Evolutionary conservation across 2,329 filamentous ascomycete genomes (phyloP).

Genomic region (Aspergillus pseudoterreus): DNA sequence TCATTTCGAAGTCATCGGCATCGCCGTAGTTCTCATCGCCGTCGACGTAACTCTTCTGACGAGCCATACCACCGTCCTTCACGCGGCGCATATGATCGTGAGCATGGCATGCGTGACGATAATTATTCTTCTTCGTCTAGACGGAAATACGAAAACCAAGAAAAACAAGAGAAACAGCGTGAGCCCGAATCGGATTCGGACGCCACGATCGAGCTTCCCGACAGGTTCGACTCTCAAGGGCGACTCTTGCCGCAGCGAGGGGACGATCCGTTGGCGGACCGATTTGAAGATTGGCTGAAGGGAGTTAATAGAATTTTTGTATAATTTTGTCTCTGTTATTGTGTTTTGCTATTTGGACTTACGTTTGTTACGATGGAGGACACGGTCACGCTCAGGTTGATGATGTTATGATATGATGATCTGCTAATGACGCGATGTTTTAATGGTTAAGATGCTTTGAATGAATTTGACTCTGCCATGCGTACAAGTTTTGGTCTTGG

Average conservation of each 20-base stretch:
- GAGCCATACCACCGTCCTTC: conserved; percentile 13
- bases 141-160: neutral
- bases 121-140: neutral
- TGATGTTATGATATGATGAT: too few relatives aligned
- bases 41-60: conserved; percentile 22
- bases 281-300: conserved; percentile 33
- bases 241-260: conserved; percentile 30
- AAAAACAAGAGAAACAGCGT: conserved; percentile 2
- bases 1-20: conserved; percentile 17
- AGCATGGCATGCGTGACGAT: neutral
- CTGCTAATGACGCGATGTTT: too few relatives aligned
- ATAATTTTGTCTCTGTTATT: conserved; percentile 9
- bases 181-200: conserved; percentile 34
- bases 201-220: conserved; percentile 42
- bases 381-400: too few relatives aligned
- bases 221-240: conserved; percentile 42
- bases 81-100: conserved; percentile 5
- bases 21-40: conserved; percentile 18
- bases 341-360: too few relatives aligned
- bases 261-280: conserved; percentile 32
- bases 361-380: too few relatives aligned
- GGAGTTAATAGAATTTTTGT: conserved; percentile 25
- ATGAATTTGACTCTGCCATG: too few relatives aligned
- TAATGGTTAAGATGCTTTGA: too few relatives aligned
- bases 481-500: too few relatives aligned